Base-by-base conservation (phyloP, 2,329 filamentous ascomycete species). In the Xylaria digitata region DNA sequence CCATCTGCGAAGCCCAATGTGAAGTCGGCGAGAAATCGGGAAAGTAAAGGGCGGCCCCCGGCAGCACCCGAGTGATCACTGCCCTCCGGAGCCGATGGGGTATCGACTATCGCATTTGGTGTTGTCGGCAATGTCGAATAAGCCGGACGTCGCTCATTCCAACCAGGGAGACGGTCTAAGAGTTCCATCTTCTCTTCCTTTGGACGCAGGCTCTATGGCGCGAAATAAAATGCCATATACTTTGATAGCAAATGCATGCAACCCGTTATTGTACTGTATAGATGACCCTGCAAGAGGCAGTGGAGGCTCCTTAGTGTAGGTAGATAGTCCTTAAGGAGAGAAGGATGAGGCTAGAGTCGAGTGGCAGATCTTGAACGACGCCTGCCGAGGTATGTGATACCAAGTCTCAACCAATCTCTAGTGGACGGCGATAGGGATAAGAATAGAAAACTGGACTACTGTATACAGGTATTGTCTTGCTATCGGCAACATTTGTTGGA, bases 1-100 rank as follows among this genome's bases (percentile, higher is more conserved):
- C 92, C 92, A 75, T 94, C 92, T 0, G 91, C 90, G 72, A 94
- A 89, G 60, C 92, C 92, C 71, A 94, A 90, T 66, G 92, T 93
- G 69, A 89, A 84, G 77, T 92, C 89, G 52, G 86, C 84, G 17
- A 90, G 78, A 59, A 87, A 75, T 2, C 71, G 71, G 3, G 75
- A 71, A 40, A 69, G 69, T 6, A 19, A 50, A 19, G 55, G 46
- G 8, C 42, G 32, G 30, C 53, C 32, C 26, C 26, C 9, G 7
- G 26, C 13, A 19, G 37, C 21, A 34, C 30, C 40, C 4, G 42
- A 43, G 17, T 11, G 13, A n/a, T 61, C 60, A 30, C n/a, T 30
- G 11, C 13, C 59, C 50, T 50, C 46, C 17, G 64, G 30, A 40
- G 48, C 30, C 0, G 61, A 50, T 4, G 54, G 34, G 42, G 32